phyloP scores from a whole-genome alignment of 768 basidiomycete species.

The Agaricus blazei region DNA sequence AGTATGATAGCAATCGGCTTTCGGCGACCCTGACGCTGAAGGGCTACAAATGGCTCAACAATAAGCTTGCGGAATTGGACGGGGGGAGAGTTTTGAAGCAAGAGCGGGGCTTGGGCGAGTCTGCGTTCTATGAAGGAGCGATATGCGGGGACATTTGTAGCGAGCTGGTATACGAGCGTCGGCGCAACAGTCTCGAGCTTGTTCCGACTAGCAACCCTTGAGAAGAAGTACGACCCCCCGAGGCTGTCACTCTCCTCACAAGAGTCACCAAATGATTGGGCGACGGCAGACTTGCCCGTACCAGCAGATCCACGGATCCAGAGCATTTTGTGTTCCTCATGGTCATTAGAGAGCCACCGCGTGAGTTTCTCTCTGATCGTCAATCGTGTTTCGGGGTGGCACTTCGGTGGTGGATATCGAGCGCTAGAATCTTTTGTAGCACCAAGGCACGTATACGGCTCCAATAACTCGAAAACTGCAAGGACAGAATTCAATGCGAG shows the following conservation, averaged over 20 bases:
- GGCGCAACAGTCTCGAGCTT: neutral
- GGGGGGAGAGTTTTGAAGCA: neutral
- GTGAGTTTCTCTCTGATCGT: neutral
- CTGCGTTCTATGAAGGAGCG: neutral
- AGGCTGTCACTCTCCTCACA: neutral
- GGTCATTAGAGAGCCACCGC: neutral
- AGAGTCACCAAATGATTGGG: neutral
- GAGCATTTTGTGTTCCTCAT: neutral
- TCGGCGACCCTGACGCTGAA: neutral
- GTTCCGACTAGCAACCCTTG: neutral
- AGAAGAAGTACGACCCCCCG: constrained; percentile 3
- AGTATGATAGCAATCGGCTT: neutral
- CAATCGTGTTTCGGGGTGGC: too few relatives aligned
- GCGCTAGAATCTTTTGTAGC: neutral
- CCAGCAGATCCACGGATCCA: constrained; percentile 9
- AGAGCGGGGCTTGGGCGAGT: neutral
- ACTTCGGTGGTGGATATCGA: neutral
- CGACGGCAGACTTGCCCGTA: constrained; percentile 7
- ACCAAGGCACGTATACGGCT: neutral
- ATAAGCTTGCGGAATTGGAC: constrained; percentile 1
- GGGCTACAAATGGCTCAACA: neutral
- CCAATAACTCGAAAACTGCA: neutral
- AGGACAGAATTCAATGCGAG: neutral
- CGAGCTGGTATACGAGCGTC: constrained; percentile 1
- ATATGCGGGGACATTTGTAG: neutral